Conservation (phyloP, 441 rosid genomes). For the Adansonia gregorii region DNA sequence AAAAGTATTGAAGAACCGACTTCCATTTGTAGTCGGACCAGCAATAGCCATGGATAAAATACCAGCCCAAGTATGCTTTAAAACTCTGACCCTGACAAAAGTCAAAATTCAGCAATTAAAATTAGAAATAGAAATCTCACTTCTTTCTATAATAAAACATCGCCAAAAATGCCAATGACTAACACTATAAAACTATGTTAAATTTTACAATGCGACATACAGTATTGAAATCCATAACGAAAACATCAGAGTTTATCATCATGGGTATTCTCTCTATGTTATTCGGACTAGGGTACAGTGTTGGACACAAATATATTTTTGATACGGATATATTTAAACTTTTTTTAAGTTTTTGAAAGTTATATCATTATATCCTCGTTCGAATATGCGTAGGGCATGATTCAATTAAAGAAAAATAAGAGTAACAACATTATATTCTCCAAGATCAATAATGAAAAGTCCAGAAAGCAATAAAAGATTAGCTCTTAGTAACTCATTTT, state of each 20-base stretch:
- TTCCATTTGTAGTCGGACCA: slow-evolving; percentile 91
- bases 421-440: background rate
- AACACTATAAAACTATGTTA: background rate
- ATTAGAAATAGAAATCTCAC: background rate
- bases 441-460: background rate
- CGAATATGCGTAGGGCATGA: too few relatives aligned
- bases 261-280: background rate
- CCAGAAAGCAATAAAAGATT: background rate
- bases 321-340: too few relatives aligned
- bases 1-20: slow-evolving; percentile 85
- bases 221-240: background rate
- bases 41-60: slow-evolving; percentile 97
- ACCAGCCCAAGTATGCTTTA: slow-evolving; percentile 94
- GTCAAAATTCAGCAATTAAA: slow-evolving; percentile 3
- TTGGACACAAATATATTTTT: too few relatives aligned
- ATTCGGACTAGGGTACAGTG: too few relatives aligned
- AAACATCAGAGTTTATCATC: background rate
- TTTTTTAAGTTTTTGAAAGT: too few relatives aligned
- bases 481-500: background rate
- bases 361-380: too few relatives aligned
- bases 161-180: background rate
- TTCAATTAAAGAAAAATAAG: too few relatives aligned
- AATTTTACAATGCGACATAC: background rate
- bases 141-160: slow-evolving; percentile 6
- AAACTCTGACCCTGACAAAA: slow-evolving; percentile 50